Percentiles rank a stretch among this genome's conserved stretches.
Conservation (phyloP, 257 asterid genomes). For the Solanum sejunctum region DNA sequence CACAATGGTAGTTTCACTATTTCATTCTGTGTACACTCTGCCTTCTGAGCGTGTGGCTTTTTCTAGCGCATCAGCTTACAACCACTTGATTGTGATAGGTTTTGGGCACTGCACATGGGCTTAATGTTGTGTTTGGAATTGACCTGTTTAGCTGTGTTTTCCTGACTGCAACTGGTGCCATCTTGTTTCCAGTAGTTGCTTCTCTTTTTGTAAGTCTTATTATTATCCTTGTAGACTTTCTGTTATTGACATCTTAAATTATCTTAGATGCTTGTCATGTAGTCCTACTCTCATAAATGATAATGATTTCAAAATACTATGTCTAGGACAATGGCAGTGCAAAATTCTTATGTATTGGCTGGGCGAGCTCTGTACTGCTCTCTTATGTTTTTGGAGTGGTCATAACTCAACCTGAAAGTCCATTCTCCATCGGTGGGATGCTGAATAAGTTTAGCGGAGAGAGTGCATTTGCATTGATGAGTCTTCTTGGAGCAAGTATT, state of each 20-base stretch:
- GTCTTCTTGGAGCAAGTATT: slow-evolving; percentile 87
- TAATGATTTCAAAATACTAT: slow-evolving; percentile 1
- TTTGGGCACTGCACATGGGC: slow-evolving; percentile 92
- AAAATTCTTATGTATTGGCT: slow-evolving; percentile 39
- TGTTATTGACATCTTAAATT: background rate
- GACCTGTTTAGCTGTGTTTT: slow-evolving; percentile 69
- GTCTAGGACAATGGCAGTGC: slow-evolving; percentile 60
- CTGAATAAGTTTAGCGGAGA: slow-evolving; percentile 64
- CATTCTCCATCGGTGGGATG: slow-evolving; percentile 47
- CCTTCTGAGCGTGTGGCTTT: background rate
- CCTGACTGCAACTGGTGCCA: slow-evolving; percentile 62
- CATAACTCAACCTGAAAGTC: slow-evolving; percentile 46
- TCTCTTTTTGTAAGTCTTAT: slow-evolving; percentile 45
- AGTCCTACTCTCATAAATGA: background rate
- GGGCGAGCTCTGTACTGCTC: slow-evolving; percentile 43
- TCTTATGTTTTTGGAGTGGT: slow-evolving; percentile 59
- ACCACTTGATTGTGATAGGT: slow-evolving; percentile 40
- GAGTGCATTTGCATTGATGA: slow-evolving; percentile 75
- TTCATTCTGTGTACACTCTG: background rate
- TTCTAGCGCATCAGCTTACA: background rate
- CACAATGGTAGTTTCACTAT: slow-evolving; percentile 51
- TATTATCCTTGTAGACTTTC: background rate
- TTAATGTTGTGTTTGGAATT: slow-evolving; percentile 68
- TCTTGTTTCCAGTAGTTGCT: slow-evolving; percentile 60
- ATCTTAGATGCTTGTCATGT: background rate